phyloP scores from a whole-genome alignment of 2,329 filamentous ascomycete genomes.

The Gyromitra esculenta region DNA sequence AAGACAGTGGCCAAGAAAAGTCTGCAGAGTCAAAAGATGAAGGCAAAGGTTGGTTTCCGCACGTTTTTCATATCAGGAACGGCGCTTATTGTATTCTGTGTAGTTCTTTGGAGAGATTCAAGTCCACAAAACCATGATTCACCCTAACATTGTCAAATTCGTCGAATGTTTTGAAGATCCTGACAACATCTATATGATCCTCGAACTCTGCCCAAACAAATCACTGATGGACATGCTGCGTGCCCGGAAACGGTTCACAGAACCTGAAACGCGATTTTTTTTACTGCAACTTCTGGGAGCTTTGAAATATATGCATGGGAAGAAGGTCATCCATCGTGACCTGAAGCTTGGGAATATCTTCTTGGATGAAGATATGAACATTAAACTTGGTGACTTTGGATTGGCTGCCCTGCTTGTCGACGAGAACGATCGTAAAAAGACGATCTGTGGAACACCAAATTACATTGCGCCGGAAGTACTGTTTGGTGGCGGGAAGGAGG shows the following conservation, averaged over 20 bases:
- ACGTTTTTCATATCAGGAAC: neutral
- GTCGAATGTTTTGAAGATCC: slow-evolving; percentile 91
- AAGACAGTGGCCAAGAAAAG: slow-evolving; percentile 58
- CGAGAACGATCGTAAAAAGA: slow-evolving; percentile 89
- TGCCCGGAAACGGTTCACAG: slow-evolving; percentile 84
- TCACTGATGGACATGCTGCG: slow-evolving; percentile 88
- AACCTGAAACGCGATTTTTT: slow-evolving; percentile 93
- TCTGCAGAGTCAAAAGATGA: slow-evolving; percentile 56
- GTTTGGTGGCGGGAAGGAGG: slow-evolving; percentile 81
- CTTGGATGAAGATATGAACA: slow-evolving; percentile 91
- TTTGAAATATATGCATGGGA: slow-evolving; percentile 96
- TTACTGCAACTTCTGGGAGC: slow-evolving; percentile 94
- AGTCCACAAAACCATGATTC: slow-evolving; percentile 97
- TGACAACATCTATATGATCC: slow-evolving; percentile 88
- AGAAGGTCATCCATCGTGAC: slow-evolving; percentile 95
- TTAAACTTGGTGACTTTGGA: slow-evolving; percentile 97
- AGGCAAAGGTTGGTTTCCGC: slow-evolving; percentile 54
- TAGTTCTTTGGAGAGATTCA: slow-evolving; percentile 85
- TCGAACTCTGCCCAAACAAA: slow-evolving; percentile 94
- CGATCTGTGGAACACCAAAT: slow-evolving; percentile 95
- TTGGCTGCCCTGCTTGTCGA: slow-evolving; percentile 90
- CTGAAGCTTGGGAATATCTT: slow-evolving; percentile 99
- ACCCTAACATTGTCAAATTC: slow-evolving; percentile 95
- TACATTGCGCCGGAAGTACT: slow-evolving; percentile 98
- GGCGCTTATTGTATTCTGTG: slow-evolving; percentile 8